Evolutionary conservation across 2,329 filamentous ascomycete species (phyloP).

Genomic region (Coleophoma crateriformis): DNA sequence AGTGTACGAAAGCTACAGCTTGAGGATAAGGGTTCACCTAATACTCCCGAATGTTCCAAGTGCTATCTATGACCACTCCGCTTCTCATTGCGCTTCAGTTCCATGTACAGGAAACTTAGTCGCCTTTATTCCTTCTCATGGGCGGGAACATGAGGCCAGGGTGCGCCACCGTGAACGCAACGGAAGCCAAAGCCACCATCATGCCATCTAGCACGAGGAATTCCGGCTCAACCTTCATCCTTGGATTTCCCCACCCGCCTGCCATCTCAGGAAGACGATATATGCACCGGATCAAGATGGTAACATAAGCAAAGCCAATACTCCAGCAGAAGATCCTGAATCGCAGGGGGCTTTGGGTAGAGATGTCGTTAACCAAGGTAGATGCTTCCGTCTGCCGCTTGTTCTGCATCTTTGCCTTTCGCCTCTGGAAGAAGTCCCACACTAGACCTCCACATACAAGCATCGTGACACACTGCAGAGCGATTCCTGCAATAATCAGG

Average conservation of each 20-base stretch:
- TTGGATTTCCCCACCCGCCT: slow-evolving; percentile 55
- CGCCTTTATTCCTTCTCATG: not conserved
- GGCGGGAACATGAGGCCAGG: not conserved
- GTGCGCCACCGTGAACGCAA: not conserved
- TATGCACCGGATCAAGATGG: slow-evolving; percentile 12
- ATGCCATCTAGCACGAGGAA: slow-evolving; percentile 45
- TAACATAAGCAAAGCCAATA: slow-evolving; percentile 7
- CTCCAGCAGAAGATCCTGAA: slow-evolving; percentile 8
- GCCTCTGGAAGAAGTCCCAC: slow-evolving; percentile 6
- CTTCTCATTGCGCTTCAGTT: too few species aligned
- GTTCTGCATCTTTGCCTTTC: slow-evolving; percentile 3
- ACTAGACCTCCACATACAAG: slow-evolving; percentile 21
- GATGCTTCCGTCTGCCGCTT: not conserved
- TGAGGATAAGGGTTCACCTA: too few species aligned
- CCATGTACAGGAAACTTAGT: too few species aligned
- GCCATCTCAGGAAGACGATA: slow-evolving; percentile 50
- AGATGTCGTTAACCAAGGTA: not conserved
- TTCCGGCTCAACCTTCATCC: slow-evolving; percentile 56
- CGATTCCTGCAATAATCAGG: slow-evolving; percentile 31
- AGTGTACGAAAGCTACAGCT: too few species aligned
- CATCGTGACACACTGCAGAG: slow-evolving; percentile 30
- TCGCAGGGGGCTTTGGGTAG: not conserved
- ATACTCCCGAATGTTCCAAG: too few species aligned
- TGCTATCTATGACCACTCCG: too few species aligned
- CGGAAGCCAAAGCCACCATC: not conserved